phyloP scores from a whole-genome alignment of 306 rosid species.

The Trifolium pratense region DNA sequence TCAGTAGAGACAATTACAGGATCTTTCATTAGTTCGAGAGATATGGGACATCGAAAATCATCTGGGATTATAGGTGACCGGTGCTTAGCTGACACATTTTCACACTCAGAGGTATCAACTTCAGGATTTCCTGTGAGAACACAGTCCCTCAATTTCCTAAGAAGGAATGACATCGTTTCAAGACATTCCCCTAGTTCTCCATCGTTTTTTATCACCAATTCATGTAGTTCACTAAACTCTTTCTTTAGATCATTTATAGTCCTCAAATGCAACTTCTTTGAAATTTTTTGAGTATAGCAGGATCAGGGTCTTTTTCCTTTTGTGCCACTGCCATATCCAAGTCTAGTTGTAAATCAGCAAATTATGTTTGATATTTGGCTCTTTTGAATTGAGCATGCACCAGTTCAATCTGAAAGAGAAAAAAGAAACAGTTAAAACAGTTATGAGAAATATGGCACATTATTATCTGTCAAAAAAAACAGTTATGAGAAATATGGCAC shows the following conservation, averaged over 20 bases:
- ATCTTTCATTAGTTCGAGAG: conserved; percentile 95
- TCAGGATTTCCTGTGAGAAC: conserved; percentile 65
- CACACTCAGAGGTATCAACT: conserved; percentile 53
- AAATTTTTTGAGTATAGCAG: conserved; percentile 67
- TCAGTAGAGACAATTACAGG: conserved; percentile 97
- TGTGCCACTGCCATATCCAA: conserved; percentile 62
- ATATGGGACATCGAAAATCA: conserved; percentile 96
- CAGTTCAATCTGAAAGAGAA: conserved; percentile 76
- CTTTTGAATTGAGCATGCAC: conserved; percentile 92
- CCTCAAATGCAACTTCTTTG: conserved; percentile 76
- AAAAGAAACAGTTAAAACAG: too few species aligned
- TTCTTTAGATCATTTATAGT: conserved; percentile 75
- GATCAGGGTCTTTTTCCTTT: conserved; percentile 72
- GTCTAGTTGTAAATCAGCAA: conserved; percentile 70
- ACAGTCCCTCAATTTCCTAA: conserved; percentile 70
- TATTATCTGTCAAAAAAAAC: conserved; percentile 7
- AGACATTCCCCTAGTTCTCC: conserved; percentile 62
- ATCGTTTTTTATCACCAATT: conserved; percentile 58
- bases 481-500: conserved; percentile 27
- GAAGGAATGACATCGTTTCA: conserved; percentile 63
- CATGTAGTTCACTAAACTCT: conserved; percentile 81
- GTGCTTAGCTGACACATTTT: conserved; percentile 66
- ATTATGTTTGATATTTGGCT: conserved; percentile 70
- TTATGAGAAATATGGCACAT: conserved; percentile 26
- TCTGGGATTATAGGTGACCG: conserved; percentile 96